A percentile compares a stretch with the other conserved stretches of the same genome.
phyloP scores from a whole-genome alignment of 2,329 filamentous ascomycete genomes.

The Ramularia endophylla region DNA sequence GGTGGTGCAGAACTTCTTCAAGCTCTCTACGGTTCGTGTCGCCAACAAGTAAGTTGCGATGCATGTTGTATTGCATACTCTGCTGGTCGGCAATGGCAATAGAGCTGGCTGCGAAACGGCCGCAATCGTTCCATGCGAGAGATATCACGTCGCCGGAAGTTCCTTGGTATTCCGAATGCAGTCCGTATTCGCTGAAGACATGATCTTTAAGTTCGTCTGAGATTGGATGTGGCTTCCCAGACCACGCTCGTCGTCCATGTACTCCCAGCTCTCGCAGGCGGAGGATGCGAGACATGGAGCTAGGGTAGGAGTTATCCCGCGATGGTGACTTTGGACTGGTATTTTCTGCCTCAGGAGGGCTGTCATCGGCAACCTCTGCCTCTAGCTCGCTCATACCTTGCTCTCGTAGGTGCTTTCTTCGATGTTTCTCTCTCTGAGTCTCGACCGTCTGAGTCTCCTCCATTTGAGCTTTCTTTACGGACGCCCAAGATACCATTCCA shows the following conservation, averaged over 20 bases:
- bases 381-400: neutral
- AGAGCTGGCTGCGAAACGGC: constrained; percentile 52
- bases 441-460: neutral
- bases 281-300: constrained; percentile 17
- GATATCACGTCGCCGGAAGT: constrained; percentile 54
- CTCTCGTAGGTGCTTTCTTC: neutral
- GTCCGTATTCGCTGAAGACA: constrained; percentile 37
- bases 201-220: constrained; percentile 27
- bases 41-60: constrained; percentile 53
- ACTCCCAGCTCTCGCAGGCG: constrained; percentile 25
- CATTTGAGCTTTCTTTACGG: constrained; percentile 7
- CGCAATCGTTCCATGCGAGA: constrained; percentile 52
- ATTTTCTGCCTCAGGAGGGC: neutral
- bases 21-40: constrained; percentile 38
- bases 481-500: constrained; percentile 22
- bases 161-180: constrained; percentile 47
- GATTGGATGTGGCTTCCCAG: constrained; percentile 4
- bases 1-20: constrained; percentile 51
- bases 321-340: neutral
- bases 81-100: constrained; percentile 50
- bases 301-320: constrained; percentile 17
- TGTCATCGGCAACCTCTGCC: neutral
- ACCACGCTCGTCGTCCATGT: constrained; percentile 16
- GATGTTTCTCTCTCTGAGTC: neutral
- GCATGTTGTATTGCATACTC: constrained; percentile 56